Evolutionary conservation across 768 basidiomycete species (phyloP).

Genomic region (Paxillus ammoniavirescens): DNA sequence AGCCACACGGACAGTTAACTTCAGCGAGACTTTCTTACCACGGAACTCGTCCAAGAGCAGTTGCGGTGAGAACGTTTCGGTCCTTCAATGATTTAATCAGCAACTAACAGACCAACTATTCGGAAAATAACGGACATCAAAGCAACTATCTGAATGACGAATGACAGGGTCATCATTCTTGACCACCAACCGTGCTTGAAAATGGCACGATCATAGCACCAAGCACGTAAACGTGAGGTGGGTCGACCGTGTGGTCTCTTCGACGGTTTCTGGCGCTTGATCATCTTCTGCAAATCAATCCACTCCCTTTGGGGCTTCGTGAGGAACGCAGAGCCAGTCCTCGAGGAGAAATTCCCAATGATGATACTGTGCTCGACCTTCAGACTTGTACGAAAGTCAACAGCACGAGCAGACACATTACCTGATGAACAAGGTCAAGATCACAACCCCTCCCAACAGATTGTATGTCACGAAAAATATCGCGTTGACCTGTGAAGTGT

Average conservation of each 20-base stretch:
- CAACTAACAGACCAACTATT: neutral
- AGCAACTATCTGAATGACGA: constrained; percentile 76
- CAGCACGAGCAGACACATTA: constrained; percentile 32
- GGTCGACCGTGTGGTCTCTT: constrained; percentile 72
- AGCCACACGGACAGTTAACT: constrained; percentile 7
- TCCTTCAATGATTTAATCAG: constrained; percentile 46
- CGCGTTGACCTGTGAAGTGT: constrained; percentile 78
- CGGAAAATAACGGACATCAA: constrained; percentile 62
- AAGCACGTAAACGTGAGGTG: constrained; percentile 52
- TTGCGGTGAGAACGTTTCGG: constrained; percentile 66
- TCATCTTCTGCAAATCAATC: constrained; percentile 89
- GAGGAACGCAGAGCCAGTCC: constrained; percentile 83
- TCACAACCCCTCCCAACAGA: constrained; percentile 85
- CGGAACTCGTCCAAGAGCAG: constrained; percentile 51
- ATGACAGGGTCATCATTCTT: constrained; percentile 72
- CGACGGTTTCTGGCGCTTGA: constrained; percentile 83
- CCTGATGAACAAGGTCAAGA: constrained; percentile 90
- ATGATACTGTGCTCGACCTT: constrained; percentile 66
- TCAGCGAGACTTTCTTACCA: constrained; percentile 42
- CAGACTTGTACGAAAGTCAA: constrained; percentile 3
- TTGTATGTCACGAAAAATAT: constrained; percentile 93
- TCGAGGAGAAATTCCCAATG: constrained; percentile 87
- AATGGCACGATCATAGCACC: constrained; percentile 92
- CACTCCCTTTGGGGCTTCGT: constrained; percentile 89
- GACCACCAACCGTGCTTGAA: constrained; percentile 95